Conservation (phyloP, 805 yeast genomes). For the Schwanniomyces yamadae region DNA sequence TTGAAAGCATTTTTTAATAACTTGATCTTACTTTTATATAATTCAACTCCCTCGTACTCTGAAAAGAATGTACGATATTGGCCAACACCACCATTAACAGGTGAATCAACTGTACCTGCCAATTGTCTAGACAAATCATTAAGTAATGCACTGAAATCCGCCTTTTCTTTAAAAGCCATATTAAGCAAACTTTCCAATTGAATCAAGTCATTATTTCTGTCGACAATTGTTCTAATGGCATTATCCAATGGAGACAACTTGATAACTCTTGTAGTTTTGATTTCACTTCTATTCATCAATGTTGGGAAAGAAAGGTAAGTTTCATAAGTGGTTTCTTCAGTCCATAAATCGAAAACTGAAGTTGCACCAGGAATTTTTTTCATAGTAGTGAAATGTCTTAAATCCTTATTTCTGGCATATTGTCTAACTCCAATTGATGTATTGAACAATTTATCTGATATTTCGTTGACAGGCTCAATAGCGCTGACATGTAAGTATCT, state of each 20-base stretch:
- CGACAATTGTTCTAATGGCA: constrained; percentile 65
- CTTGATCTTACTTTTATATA: constrained; percentile 28
- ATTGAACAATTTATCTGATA: constrained; percentile 44
- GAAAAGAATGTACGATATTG: constrained; percentile 71
- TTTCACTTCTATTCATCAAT: constrained; percentile 79
- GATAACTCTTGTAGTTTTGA: constrained; percentile 46
- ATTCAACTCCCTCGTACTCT: constrained; percentile 34
- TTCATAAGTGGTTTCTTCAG: constrained; percentile 79
- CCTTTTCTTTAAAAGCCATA: constrained; percentile 51
- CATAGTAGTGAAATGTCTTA: constrained; percentile 66
- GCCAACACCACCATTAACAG: constrained; percentile 90
- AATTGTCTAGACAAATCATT: constrained; percentile 67
- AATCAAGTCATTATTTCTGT: constrained; percentile 70
- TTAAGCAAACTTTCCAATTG: constrained; percentile 62
- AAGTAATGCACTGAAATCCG: constrained; percentile 48
- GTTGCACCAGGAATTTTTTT: constrained; percentile 73
- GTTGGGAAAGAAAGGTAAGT: constrained; percentile 81
- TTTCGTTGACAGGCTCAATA: constrained; percentile 66
- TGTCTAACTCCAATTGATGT: constrained; percentile 63
- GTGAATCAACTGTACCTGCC: constrained; percentile 87
- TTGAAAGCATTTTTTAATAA: constrained; percentile 54
- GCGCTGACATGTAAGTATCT: constrained; percentile 69
- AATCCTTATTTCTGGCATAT: constrained; percentile 71
- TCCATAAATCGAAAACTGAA: constrained; percentile 77
- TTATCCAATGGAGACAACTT: constrained; percentile 82